Base-by-base conservation (phyloP, 495 filamentous ascomycete genomes). In the Durotheca rogersii region DNA sequence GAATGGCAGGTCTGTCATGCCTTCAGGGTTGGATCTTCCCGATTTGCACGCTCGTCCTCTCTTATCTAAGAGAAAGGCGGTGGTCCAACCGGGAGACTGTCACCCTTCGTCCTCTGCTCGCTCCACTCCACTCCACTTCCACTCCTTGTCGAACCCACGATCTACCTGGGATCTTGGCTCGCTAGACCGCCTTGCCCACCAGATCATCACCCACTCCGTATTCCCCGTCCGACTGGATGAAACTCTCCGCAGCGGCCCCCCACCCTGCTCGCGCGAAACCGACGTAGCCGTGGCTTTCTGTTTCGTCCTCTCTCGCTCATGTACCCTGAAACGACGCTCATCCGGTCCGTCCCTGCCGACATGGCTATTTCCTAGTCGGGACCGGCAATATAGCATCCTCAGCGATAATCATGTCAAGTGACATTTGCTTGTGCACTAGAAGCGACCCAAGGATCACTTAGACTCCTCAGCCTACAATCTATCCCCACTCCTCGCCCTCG, bases 281-380 rank as follows among this genome's bases (percentile, higher is more conserved):
- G 52, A 38, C 51, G 52, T 60, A 42, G 47, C 47, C 39, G 33
- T 44, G 34, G 43, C 36, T 56, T 36, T 36, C 18, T 41, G 45
- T 36, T 36, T 23, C 41, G 45, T 56, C 51, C 51, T 41, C 37
- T 47, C 51, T 48, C 45, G 25, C 20, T 11, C 12, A 39, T 48
- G 32, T 48, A 60, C 57, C 47, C 47, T 54, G 48, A 56, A 64
- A 70, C 56, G 51, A 65, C 67, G 69, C 69, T 66, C 61, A 50
- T 41, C 65, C 71, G 71, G 71, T 70, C 71, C 71, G 71, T 54
- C 51, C 57, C 54, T 67, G 65, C 69, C 71, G 71, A 65, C 60
- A 51, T 70, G 67, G 67, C 68, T 67, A 71, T 72, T 59, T 53
- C 49, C 53, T 44, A 58, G 56, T 58, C 53, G 41, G 56, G 53